A percentile compares a stretch with the other conserved stretches of the same genome.
phyloP scores from a whole-genome alignment of 2,329 filamentous ascomycete species.

The Cladosporium sp. region DNA sequence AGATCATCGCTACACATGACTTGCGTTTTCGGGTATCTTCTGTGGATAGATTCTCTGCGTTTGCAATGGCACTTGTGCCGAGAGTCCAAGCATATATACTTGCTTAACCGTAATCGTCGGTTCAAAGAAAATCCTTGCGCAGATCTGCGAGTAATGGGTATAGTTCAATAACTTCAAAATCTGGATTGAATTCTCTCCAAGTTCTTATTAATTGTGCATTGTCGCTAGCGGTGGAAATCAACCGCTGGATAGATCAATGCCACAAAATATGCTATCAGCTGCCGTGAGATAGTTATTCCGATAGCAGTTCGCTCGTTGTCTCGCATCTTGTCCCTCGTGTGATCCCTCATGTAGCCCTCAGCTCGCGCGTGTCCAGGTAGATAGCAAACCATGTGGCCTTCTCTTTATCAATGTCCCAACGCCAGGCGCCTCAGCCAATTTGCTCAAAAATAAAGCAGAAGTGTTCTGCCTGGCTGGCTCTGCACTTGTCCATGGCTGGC shows the following conservation, averaged over 20 bases:
- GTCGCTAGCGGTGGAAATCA: neutral
- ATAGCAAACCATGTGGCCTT: neutral
- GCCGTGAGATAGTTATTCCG: neutral
- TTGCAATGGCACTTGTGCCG: neutral
- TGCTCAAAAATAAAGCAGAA: neutral
- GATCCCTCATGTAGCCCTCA: neutral
- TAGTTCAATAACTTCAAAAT: neutral
- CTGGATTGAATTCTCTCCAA: neutral
- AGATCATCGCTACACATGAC: neutral
- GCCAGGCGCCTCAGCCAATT: neutral
- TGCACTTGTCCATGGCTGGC: neutral
- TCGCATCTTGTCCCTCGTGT: neutral
- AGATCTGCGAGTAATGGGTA: neutral
- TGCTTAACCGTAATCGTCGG: neutral
- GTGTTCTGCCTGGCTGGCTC: neutral
- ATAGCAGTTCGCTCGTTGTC: neutral
- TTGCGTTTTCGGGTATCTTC: neutral
- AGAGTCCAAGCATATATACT: neutral
- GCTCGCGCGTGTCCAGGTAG: neutral
- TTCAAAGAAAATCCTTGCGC: neutral
- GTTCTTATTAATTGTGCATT: neutral
- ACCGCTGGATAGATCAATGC: neutral
- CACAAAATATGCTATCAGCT: neutral
- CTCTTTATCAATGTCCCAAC: neutral
- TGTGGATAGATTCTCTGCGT: neutral